Conservation (phyloP, 2,329 filamentous ascomycete genomes). For the Colletotrichum orbiculare region DNA sequence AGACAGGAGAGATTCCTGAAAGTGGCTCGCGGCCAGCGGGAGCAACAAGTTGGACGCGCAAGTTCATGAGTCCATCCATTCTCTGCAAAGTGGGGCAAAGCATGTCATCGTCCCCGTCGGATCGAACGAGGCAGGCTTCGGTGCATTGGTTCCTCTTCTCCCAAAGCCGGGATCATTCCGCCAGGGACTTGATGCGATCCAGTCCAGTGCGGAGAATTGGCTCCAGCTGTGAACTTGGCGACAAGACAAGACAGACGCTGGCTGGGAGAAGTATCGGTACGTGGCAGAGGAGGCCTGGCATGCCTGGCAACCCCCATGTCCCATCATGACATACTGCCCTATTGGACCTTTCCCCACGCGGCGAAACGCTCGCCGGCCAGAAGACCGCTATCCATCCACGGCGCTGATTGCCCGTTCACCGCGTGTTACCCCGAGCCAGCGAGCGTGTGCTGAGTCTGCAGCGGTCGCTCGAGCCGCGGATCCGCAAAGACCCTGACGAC, state of each 20-base stretch:
- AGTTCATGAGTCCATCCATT: background rate
- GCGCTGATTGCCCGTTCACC: conserved; percentile 19
- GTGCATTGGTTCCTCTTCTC: conserved; percentile 28
- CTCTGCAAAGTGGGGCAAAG: conserved; percentile 25
- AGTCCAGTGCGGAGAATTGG: conserved; percentile 34
- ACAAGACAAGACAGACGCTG: conserved; percentile 1
- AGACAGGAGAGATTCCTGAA: background rate
- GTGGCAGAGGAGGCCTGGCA: background rate
- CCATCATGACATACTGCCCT: conserved; percentile 27
- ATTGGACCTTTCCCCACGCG: conserved; percentile 29
- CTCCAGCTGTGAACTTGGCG: conserved; percentile 1
- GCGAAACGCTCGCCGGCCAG: conserved; percentile 30
- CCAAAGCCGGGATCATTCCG: conserved; percentile 17
- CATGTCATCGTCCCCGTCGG: conserved; percentile 31
- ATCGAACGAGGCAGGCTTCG: conserved; percentile 32
- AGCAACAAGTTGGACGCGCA: background rate
- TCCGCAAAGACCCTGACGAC: conserved; percentile 34
- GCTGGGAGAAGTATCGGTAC: conserved; percentile 26
- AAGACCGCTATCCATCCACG: conserved; percentile 16
- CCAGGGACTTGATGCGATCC: conserved; percentile 34
- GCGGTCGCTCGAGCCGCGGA: conserved; percentile 37
- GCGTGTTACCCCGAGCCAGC: conserved; percentile 14
- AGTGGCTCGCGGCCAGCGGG: background rate
- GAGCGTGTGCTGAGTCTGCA: background rate
- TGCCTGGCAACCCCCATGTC: conserved; percentile 16